Evolutionary conservation across 225 moss, liverwort and hornwort genomes (phyloP).

Genomic region (Polytrichum formosum): DNA sequence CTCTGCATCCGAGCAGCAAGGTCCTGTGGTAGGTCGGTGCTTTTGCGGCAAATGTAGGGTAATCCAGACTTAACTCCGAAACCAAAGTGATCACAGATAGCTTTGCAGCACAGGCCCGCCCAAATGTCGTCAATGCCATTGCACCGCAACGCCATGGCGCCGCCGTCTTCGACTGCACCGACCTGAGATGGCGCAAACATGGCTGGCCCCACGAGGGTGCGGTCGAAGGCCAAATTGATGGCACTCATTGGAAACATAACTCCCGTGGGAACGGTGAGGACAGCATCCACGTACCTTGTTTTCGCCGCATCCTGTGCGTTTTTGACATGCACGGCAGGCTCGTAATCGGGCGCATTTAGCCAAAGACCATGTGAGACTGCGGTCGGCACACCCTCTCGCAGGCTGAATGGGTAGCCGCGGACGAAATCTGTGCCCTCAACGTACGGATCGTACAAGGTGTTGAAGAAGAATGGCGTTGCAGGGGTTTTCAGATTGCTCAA

Average conservation of each 20-base stretch:
- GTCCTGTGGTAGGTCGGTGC: slow-evolving; percentile 11
- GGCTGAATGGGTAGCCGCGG: slow-evolving; percentile 94
- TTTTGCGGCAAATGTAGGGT: slow-evolving; percentile 41
- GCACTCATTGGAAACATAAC: slow-evolving; percentile 42
- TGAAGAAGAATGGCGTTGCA: slow-evolving; percentile 84
- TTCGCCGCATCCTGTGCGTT: not conserved
- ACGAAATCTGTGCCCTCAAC: slow-evolving; percentile 88
- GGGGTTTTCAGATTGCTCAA: slow-evolving; percentile 71
- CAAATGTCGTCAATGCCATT: slow-evolving; percentile 46
- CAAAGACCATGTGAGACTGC: slow-evolving; percentile 87
- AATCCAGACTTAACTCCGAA: slow-evolving; percentile 57
- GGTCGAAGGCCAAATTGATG: slow-evolving; percentile 54
- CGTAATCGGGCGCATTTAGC: slow-evolving; percentile 67
- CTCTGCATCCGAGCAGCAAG: not conserved
- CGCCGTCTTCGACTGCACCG: slow-evolving; percentile 4
- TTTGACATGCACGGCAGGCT: slow-evolving; percentile 21
- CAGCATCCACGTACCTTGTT: slow-evolving; percentile 50
- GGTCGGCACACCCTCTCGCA: slow-evolving; percentile 84
- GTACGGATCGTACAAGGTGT: slow-evolving; percentile 88
- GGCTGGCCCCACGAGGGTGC: slow-evolving; percentile 41
- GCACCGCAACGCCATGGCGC: slow-evolving; percentile 4
- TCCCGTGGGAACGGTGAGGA: slow-evolving; percentile 43
- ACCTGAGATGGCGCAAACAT: slow-evolving; percentile 44
- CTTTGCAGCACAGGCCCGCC: slow-evolving; percentile 49
- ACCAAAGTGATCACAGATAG: slow-evolving; percentile 36